Conservation (phyloP, 83 land plant species). For the Diphasiastrum complanatum region DNA sequence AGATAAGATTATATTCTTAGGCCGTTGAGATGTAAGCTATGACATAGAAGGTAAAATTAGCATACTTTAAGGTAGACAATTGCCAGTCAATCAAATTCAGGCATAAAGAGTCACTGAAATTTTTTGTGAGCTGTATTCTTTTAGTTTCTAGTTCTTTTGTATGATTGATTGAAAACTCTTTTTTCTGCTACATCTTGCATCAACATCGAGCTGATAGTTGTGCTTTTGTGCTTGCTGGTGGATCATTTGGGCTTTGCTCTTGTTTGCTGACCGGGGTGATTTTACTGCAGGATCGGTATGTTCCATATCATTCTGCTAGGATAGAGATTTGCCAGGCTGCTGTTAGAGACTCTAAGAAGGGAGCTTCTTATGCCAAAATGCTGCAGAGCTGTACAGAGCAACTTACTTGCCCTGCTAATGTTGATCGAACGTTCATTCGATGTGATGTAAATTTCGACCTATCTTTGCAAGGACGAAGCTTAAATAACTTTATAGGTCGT, state of each 20-base stretch:
- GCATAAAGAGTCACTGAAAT: too few relatives aligned
- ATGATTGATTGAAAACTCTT: slow-evolving; percentile 5
- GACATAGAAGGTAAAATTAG: too few relatives aligned
- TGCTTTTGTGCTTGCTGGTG: not conserved
- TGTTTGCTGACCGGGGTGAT: too few relatives aligned
- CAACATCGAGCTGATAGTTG: not conserved
- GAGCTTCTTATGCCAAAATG: slow-evolving; percentile 58
- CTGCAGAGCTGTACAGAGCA: slow-evolving; percentile 69
- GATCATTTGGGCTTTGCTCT: not conserved
- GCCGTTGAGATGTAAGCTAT: too few relatives aligned
- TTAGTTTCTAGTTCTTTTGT: too few relatives aligned
- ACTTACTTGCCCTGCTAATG: slow-evolving; percentile 44
- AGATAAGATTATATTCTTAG: too few relatives aligned
- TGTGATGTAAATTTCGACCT: slow-evolving; percentile 84
- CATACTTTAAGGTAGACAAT: too few relatives aligned
- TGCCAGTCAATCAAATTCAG: too few relatives aligned
- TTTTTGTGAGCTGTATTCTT: too few relatives aligned
- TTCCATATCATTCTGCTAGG: slow-evolving; percentile 86
- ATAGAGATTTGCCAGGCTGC: slow-evolving; percentile 69
- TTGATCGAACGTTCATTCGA: slow-evolving; percentile 52
- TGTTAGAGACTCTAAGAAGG: slow-evolving; percentile 55
- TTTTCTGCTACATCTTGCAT: not conserved
- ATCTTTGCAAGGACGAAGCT: slow-evolving; percentile 45
- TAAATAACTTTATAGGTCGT: slow-evolving; percentile 74
- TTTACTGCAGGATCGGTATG: slow-evolving; percentile 98